A percentile compares a stretch with the other conserved stretches of the same genome.
Conservation (phyloP, 192 early-diverging fungal species). For the Cetraspora pellucida region DNA sequence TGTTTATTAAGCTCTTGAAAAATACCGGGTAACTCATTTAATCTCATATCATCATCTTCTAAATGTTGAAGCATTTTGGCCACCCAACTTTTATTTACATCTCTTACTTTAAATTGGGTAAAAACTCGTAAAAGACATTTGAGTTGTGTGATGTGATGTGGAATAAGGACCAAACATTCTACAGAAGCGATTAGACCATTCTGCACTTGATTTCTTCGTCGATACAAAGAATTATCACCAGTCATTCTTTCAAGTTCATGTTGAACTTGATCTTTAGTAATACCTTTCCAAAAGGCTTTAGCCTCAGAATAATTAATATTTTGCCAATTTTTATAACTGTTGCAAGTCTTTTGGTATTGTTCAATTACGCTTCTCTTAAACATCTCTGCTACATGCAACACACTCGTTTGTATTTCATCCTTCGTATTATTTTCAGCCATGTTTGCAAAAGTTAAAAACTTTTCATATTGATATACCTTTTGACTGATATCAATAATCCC, state of each 20-base stretch:
- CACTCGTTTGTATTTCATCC: no score
- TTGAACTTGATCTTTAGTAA: background rate
- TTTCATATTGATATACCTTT: no score
- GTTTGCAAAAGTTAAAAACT: no score
- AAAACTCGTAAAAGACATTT: background rate
- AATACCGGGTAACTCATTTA: background rate
- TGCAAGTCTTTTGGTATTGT: no score
- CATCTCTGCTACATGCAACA: no score
- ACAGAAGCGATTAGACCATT: background rate
- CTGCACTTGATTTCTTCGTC: background rate
- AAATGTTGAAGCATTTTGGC: background rate
- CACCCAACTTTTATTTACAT: background rate
- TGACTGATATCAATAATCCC: no score
- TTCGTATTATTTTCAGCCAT: no score
- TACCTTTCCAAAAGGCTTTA: background rate
- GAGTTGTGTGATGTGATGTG: background rate
- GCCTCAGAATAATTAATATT: conserved; percentile 6
- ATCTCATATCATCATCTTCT: background rate
- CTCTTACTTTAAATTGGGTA: background rate
- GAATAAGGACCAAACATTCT: background rate
- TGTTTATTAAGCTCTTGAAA: background rate
- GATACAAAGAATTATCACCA: no score
- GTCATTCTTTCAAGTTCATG: conserved; percentile 1
- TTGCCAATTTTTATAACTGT: background rate
- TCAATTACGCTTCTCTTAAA: no score